Percentiles rank a stretch among this genome's conserved stretches.
phyloP scores from a whole-genome alignment of 257 asterid species.

The Petunia secreta region DNA sequence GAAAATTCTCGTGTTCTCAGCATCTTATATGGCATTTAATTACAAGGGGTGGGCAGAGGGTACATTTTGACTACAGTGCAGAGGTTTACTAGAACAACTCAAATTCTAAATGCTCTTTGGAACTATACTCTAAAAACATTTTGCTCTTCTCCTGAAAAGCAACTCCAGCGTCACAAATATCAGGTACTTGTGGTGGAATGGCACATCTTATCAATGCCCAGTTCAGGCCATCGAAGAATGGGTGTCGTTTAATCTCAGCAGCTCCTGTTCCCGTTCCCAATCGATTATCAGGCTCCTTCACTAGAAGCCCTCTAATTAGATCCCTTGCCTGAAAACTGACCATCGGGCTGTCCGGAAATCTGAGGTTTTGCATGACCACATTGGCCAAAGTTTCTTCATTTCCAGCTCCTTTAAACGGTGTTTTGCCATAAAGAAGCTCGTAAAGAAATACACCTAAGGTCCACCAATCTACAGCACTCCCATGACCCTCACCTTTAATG shows the following conservation, averaged over 20 bases:
- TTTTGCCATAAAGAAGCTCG: slow-evolving; percentile 87
- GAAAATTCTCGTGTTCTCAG: neutral
- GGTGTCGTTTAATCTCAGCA: slow-evolving; percentile 91
- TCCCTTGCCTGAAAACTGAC: slow-evolving; percentile 85
- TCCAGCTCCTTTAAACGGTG: slow-evolving; percentile 80
- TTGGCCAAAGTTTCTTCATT: slow-evolving; percentile 85
- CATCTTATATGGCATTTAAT: slow-evolving; percentile 18
- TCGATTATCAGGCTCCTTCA: slow-evolving; percentile 79
- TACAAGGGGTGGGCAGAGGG: slow-evolving; percentile 9
- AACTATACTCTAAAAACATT: slow-evolving; percentile 46
- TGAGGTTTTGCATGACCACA: slow-evolving; percentile 70
- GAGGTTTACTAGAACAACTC: slow-evolving; percentile 57
- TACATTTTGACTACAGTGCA: slow-evolving; percentile 10
- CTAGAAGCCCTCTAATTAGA: slow-evolving; percentile 70
- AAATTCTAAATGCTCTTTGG: slow-evolving; percentile 59
- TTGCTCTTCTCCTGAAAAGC: slow-evolving; percentile 35
- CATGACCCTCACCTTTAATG: slow-evolving; percentile 94
- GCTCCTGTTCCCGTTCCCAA: slow-evolving; percentile 82
- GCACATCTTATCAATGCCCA: slow-evolving; percentile 93
- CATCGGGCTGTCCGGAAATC: slow-evolving; percentile 76
- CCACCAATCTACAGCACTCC: slow-evolving; percentile 99
- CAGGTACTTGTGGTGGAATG: slow-evolving; percentile 75
- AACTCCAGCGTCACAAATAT: slow-evolving; percentile 43
- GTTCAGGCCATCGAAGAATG: slow-evolving; percentile 81
- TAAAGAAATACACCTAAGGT: slow-evolving; percentile 81